Conservation (phyloP, 345 rosid species). For the Brassica incana region DNA sequence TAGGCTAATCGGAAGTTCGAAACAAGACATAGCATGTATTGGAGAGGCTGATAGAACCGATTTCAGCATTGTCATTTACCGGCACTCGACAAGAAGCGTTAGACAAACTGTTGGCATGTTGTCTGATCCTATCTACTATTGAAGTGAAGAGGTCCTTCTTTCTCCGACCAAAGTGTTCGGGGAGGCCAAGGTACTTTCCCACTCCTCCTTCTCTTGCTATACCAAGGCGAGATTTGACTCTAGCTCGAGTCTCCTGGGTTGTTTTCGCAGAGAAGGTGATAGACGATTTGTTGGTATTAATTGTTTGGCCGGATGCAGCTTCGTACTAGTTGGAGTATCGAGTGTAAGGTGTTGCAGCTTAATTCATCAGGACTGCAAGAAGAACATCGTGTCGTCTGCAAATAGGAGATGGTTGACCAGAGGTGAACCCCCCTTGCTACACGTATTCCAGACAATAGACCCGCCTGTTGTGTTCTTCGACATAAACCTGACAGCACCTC, state of each 20-base stretch:
- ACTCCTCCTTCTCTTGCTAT: background rate
- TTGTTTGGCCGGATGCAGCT: background rate
- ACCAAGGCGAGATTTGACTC: background rate
- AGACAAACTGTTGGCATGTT: background rate
- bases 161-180: background rate
- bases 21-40: background rate
- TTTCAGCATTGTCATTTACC: too few species aligned
- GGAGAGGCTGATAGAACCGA: background rate
- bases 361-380: background rate
- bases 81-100: too few species aligned
- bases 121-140: background rate
- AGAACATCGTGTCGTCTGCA: background rate
- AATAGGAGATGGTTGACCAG: background rate
- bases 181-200: background rate
- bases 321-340: background rate
- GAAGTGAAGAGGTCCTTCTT: background rate
- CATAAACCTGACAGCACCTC: background rate
- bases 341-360: background rate
- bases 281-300: background rate
- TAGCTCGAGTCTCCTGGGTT: background rate
- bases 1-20: background rate
- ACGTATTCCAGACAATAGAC: background rate
- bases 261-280: background rate
- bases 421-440: background rate
- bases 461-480: background rate